phyloP scores from a whole-genome alignment of 148 eudicot species.

The Selenicereus undatus region DNA sequence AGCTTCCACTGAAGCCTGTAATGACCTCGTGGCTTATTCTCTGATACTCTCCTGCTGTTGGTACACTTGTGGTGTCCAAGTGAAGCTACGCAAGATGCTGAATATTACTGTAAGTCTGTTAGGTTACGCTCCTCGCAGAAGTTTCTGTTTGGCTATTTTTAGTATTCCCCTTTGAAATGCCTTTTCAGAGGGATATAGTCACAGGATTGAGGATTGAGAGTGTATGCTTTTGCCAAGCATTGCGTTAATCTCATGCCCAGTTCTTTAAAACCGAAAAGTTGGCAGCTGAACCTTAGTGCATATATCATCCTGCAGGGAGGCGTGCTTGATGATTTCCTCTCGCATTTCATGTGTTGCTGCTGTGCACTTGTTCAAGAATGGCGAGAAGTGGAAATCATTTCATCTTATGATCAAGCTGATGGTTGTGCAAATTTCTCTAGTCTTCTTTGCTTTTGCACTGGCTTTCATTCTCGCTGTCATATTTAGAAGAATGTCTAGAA shows the following conservation, averaged over 20 bases:
- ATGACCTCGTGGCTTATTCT: conserved; percentile 86
- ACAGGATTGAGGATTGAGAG: neutral
- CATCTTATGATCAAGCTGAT: neutral
- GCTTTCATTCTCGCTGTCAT: conserved; percentile 8
- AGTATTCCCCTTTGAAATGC: neutral
- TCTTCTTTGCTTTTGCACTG: neutral
- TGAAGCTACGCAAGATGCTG: conserved; percentile 78
- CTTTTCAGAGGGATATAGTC: neutral
- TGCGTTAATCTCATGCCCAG: neutral
- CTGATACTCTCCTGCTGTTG: conserved; percentile 94
- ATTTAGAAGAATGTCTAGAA: neutral
- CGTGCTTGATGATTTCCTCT: conserved; percentile 77
- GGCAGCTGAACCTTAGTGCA: conserved; percentile 7
- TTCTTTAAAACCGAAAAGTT: neutral
- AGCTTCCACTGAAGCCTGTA: conserved; percentile 94
- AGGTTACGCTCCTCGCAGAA: neutral
- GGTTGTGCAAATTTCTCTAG: neutral
- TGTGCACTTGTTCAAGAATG: conserved; percentile 99
- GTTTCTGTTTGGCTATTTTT: neutral
- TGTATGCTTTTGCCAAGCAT: neutral
- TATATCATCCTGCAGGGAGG: conserved; percentile 64
- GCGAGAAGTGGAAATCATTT: conserved; percentile 74
- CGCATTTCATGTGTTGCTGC: conserved; percentile 95
- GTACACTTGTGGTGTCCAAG: conserved; percentile 91
- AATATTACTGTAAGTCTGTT: conserved; percentile 61